phyloP scores from a whole-genome alignment of 1,139 yeast species.

The Sugiyamaella castrensis region DNA sequence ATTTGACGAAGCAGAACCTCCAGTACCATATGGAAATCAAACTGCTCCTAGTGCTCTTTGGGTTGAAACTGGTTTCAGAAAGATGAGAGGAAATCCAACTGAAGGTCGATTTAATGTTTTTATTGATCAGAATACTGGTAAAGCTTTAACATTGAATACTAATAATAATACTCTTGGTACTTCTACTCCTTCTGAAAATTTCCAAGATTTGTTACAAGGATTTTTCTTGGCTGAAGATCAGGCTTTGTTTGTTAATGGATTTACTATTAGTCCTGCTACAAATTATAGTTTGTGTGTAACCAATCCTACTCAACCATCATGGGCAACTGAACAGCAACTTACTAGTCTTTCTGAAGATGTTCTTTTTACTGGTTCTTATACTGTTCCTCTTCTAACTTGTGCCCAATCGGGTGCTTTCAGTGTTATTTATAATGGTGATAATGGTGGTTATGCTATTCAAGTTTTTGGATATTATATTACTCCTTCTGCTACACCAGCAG shows the following conservation, averaged over 20 bases:
- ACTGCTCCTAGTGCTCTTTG: constrained; percentile 19
- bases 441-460: constrained; percentile 8
- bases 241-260: constrained; percentile 6
- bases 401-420: constrained; percentile 2
- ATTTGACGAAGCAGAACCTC: constrained; percentile 17
- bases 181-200: neutral
- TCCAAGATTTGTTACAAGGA: constrained; percentile 5
- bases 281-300: constrained; percentile 1
- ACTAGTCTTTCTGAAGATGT: neutral
- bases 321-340: constrained; percentile 8
- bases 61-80: constrained; percentile 28
- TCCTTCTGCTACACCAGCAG: neutral
- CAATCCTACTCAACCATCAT: constrained; percentile 12
- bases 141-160: constrained; percentile 6
- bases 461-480: neutral
- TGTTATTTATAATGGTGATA: constrained; percentile 2
- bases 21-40: constrained; percentile 28
- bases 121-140: constrained; percentile 10
- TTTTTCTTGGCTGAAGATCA: constrained; percentile 9
- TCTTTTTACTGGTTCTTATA: constrained; percentile 6
- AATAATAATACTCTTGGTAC: constrained; percentile 1
- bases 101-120: constrained; percentile 31
- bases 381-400: constrained; percentile 5
- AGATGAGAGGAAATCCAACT: constrained; percentile 27
- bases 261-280: constrained; percentile 2